These are phyloP conservation scores for Endocladia muricata DNA, from an alignment of 31 red algal species.

Conservation along the genomic window DNA sequence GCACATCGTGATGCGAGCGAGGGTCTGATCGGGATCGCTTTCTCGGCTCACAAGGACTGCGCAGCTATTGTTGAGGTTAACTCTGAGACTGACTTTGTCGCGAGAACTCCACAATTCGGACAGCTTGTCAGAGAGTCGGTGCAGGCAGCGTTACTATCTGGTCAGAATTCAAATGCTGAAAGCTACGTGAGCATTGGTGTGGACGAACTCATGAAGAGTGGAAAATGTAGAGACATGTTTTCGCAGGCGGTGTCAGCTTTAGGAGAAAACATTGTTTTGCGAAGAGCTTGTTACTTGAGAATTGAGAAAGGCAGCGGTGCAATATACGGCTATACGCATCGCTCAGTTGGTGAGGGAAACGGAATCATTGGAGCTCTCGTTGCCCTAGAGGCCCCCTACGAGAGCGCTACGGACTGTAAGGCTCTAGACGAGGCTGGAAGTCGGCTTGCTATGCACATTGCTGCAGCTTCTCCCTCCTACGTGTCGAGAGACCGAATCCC, in stretches of 20 bases:
- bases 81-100: constrained; percentile 88
- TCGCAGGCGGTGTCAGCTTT: constrained; percentile 32
- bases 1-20: constrained; percentile 58
- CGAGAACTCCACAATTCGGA: constrained; percentile 53
- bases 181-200: not conserved
- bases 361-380: constrained; percentile 69
- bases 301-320: not conserved
- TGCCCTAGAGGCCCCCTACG: constrained; percentile 49
- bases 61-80: constrained; percentile 67
- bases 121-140: constrained; percentile 22
- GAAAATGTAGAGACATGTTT: constrained; percentile 15
- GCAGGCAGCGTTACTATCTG: not conserved
- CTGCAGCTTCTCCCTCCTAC: constrained; percentile 60
- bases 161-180: not conserved
- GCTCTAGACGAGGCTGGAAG: constrained; percentile 21
- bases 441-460: constrained; percentile 75
- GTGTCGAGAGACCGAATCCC: constrained; percentile 34
- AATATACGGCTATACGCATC: constrained; percentile 48
- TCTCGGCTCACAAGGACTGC: constrained; percentile 14
- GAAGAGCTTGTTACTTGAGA: constrained; percentile 16
- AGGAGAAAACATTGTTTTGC: constrained; percentile 55
- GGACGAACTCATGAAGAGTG: constrained; percentile 5
- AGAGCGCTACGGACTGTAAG: too few relatives aligned
- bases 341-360: constrained; percentile 9
- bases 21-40: constrained; percentile 48